Percentiles rank a stretch among this genome's conserved stretches.
These are phyloP conservation scores for Aspergillus thermomutatus DNA, from an alignment of 2,329 filamentous ascomycete species.

Conservation along the genomic window DNA sequence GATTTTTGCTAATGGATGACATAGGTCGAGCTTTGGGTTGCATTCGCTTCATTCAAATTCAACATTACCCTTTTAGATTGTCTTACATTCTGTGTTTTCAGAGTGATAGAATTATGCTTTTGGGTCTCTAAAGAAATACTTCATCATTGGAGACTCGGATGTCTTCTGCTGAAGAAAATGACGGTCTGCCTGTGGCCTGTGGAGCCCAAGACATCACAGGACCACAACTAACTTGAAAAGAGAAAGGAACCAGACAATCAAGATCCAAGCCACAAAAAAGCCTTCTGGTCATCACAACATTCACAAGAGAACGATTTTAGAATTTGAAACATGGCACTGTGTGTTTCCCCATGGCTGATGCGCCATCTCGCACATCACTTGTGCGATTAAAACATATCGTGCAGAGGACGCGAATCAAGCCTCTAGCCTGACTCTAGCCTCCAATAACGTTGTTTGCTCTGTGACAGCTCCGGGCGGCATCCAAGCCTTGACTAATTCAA, in stretches of 20 bases:
- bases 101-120: neutral
- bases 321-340: neutral
- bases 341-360: neutral
- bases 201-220: neutral
- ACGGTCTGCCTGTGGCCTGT: neutral
- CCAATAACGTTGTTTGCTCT: neutral
- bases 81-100: neutral
- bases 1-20: neutral
- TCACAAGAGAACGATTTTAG: neutral
- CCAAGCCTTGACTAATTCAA: constrained; percentile 9
- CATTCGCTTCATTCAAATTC: neutral
- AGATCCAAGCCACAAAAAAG: neutral
- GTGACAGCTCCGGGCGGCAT: neutral
- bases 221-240: neutral
- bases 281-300: neutral
- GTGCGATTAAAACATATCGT: neutral
- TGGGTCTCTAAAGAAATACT: neutral
- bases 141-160: neutral
- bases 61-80: neutral
- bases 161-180: neutral
- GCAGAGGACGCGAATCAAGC: neutral
- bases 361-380: neutral
- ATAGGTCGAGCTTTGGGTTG: neutral
- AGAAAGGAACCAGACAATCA: neutral
- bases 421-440: neutral